Conservation (phyloP, 2,329 filamentous ascomycete genomes). For the Cytospora piceicola region DNA sequence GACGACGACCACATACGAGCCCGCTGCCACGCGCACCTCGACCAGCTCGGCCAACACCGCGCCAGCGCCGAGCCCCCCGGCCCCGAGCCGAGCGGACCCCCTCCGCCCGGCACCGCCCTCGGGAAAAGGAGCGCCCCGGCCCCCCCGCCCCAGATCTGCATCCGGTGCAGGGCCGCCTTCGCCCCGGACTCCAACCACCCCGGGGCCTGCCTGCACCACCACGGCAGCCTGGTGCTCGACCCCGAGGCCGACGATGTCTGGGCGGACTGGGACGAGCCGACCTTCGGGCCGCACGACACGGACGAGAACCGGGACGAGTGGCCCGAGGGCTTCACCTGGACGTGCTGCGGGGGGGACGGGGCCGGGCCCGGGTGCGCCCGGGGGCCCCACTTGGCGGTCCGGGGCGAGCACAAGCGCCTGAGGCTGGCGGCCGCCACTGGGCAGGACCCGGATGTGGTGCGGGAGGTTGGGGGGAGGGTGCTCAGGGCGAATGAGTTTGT, state of each 20-base stretch:
- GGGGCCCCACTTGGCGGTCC: constrained; percentile 22
- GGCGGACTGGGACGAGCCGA: constrained; percentile 10
- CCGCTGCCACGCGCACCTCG: constrained; percentile 25
- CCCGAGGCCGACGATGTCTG: constrained; percentile 2
- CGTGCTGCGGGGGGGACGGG: constrained; percentile 23
- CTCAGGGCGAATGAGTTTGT: constrained; percentile 27
- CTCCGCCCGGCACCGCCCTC: neutral
- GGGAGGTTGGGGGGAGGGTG: constrained; percentile 25
- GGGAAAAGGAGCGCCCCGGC: constrained; percentile 18
- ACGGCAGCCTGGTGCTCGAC: constrained; percentile 12
- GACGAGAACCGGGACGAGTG: constrained; percentile 17
- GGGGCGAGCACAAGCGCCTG: constrained; percentile 14
- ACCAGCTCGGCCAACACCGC: constrained; percentile 18
- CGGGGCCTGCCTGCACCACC: constrained; percentile 24
- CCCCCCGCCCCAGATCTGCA: constrained; percentile 22
- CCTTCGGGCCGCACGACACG: neutral
- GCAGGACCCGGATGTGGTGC: constrained; percentile 3
- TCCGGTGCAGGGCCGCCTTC: constrained; percentile 24
- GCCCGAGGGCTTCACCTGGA: constrained; percentile 23
- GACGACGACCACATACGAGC: constrained; percentile 19
- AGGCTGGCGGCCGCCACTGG: neutral
- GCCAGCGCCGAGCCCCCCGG: neutral
- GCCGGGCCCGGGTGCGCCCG: constrained; percentile 18
- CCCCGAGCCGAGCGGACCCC: neutral
- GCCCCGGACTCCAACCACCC: constrained; percentile 11